These are phyloP conservation scores for Aristolochia fimbriata DNA, from an alignment of 164 flowering plant genomes.

Conservation along the genomic window DNA sequence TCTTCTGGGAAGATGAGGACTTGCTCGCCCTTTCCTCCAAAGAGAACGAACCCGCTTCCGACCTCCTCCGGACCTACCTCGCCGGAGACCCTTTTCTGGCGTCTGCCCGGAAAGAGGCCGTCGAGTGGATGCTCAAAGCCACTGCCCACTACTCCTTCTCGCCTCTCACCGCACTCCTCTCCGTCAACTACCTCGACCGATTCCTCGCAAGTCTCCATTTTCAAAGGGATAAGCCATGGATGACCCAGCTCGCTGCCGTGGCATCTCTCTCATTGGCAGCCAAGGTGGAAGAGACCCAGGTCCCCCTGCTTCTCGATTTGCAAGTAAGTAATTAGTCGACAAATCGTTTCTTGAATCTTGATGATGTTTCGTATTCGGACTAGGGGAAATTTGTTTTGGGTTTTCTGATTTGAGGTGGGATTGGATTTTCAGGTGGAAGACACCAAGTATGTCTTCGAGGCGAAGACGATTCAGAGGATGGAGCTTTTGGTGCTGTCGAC, in stretches of 20 bases:
- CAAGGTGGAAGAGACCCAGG: slow-evolving; percentile 80
- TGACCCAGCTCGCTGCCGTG: slow-evolving; percentile 69
- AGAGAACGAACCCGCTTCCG: slow-evolving; percentile 18
- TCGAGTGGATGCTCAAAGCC: slow-evolving; percentile 70
- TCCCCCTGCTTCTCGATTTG: slow-evolving; percentile 66
- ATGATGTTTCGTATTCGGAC: not conserved
- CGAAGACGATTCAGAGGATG: slow-evolving; percentile 77
- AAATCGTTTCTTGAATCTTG: no score
- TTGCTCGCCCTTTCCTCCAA: slow-evolving; percentile 38
- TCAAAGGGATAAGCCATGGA: slow-evolving; percentile 73
- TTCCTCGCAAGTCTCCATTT: slow-evolving; percentile 40
- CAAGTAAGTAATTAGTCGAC: no score
- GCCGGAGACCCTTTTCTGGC: slow-evolving; percentile 25
- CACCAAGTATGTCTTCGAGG: slow-evolving; percentile 50
- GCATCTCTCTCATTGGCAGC: slow-evolving; percentile 89
- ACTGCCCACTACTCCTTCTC: slow-evolving; percentile 47
- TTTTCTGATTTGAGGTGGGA: not conserved
- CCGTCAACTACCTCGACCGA: slow-evolving; percentile 69
- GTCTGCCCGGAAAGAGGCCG: slow-evolving; percentile 38
- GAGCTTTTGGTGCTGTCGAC: slow-evolving; percentile 75
- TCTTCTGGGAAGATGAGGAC: slow-evolving; percentile 49
- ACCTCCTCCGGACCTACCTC: slow-evolving; percentile 7
- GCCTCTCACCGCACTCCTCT: slow-evolving; percentile 59
- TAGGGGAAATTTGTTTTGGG: not conserved
- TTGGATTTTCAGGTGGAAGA: slow-evolving; percentile 50